Evolutionary conservation across 345 rosid species (phyloP), one percentile per base, ranked within the genome.

Genomic region (Aurinia saxatilis): DNA sequence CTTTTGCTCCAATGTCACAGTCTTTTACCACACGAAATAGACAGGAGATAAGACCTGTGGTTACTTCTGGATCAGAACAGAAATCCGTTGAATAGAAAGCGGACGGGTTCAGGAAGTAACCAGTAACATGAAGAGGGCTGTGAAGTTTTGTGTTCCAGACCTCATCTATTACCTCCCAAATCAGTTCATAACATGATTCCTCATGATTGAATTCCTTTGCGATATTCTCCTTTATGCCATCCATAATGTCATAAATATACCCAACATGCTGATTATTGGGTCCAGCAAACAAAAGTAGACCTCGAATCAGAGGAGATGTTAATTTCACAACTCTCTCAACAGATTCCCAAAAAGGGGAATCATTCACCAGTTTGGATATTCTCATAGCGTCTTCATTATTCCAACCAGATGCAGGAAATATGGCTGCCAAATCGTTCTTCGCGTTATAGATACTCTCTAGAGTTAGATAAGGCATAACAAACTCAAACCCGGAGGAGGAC

Each of bases 171-270:
- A n/a, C n/a, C n/a, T n/a, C n/a, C n/a, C n/a, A n/a, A n/a, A n/a
- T n/a, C n/a, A n/a, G n/a, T n/a, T n/a, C n/a, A n/a, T n/a, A n/a
- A n/a, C n/a, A n/a, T n/a, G n/a, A n/a, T n/a, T n/a, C n/a, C n/a
- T n/a, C n/a, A n/a, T n/a, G n/a, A n/a, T n/a, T n/a, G n/a, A n/a
- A n/a, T n/a, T n/a, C n/a, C n/a, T n/a, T n/a, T n/a, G n/a, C n/a
- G 4, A 85, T 83, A 4, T 62, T 67, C 73, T 81, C 84, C 66
- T 88, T 88, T 48, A 68, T 76, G 63, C 60, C 78, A n/a, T n/a
- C n/a, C n/a, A n/a, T n/a, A n/a, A n/a, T n/a, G n/a, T n/a, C n/a
- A n/a, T n/a, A n/a, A n/a, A 70, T 83, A 68, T 58, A 76, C 10
- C 88, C 92, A 16, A 66, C 66, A 37, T 72, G 81, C 9, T 79